Base-by-base conservation (phyloP, 768 basidiomycete genomes). In the Termitomyces eurrhizus region DNA sequence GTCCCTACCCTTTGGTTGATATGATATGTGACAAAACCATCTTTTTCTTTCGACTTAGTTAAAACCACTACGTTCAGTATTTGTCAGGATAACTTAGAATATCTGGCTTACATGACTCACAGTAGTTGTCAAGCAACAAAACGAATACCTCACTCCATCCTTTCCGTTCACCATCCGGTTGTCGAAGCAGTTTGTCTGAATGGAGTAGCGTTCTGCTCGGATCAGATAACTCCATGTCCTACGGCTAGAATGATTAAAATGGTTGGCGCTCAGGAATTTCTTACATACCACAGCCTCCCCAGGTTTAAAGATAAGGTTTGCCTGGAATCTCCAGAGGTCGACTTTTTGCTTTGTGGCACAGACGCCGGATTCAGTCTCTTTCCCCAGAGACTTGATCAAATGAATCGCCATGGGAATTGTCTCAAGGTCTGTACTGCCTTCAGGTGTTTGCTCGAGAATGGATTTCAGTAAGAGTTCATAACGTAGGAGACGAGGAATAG, bases 101-200 rank as follows among this genome's bases (percentile, higher is more conserved):
- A 29, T 14, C 18, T 32, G 26, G 18, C 35, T 32, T 7, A 16
- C 14, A 16, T 18, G 18, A 74, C 92, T 73, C 62, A 93, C 94
- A 70, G 66, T 97, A 98, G 67, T 98, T 93, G 72, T 98, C 96
- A 68, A 98, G 96, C 4, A 98, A 77, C 52, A 97, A 78, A 12
- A 96, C 89, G 64, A 88, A 90, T 7, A 96, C 80, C 71, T 98
- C 95, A 41, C 84, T 87, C 92, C 93, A 95, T 44, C 89, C 91
- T 64, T 83, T 92, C 86, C 88, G 90, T 70, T 90, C 92, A 32
- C 88, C 86, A 60, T 97, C 95, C 12, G 93, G 90, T 66, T 95
- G 93, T 52, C 94, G 83, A 53, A 90, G 80, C 29, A 98, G 75
- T 63, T 87, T 92, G 5, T 94, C 89, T 2, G 89, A 84, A 67